Percentiles rank a stretch among this genome's conserved stretches.
Evolutionary conservation across 148 eudicot genomes (phyloP).

Genomic region (Persicaria tinctoria): DNA sequence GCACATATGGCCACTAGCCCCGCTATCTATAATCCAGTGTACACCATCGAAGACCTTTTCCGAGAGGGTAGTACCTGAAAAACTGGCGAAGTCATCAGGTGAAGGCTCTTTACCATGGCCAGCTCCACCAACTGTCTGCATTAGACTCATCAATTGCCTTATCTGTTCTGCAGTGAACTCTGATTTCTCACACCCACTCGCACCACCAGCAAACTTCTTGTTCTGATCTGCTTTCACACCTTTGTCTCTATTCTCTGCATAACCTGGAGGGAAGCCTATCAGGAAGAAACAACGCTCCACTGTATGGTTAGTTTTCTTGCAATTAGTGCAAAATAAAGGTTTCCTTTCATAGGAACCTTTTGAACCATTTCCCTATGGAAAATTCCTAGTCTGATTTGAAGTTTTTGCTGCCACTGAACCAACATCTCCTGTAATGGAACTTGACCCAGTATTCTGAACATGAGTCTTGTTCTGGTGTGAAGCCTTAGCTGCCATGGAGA

Average conservation of each 20-base stretch:
- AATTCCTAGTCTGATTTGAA: too few relatives aligned
- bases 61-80: not conserved
- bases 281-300: not conserved
- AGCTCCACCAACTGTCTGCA: not conserved
- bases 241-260: not conserved
- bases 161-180: not conserved
- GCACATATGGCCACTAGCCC: not conserved
- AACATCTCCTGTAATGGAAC: not conserved
- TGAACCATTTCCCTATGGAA: not conserved
- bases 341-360: not conserved
- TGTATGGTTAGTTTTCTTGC: not conserved
- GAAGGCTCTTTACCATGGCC: not conserved
- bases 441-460: not conserved
- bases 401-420: too few relatives aligned
- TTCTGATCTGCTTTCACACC: too few relatives aligned
- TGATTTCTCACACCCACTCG: not conserved
- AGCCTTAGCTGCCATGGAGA: too few relatives aligned
- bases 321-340: not conserved
- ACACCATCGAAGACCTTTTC: not conserved
- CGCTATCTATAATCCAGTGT: not conserved
- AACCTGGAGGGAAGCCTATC: not conserved
- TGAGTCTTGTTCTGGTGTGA: rapidly evolving
- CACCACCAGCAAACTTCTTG: not conserved
- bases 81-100: not conserved
- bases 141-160: not conserved